Evolutionary conservation across 2,329 filamentous ascomycete genomes (phyloP), one percentile per base, ranked within the genome.

Genomic region (Sodiomyces alkalinus): DNA sequence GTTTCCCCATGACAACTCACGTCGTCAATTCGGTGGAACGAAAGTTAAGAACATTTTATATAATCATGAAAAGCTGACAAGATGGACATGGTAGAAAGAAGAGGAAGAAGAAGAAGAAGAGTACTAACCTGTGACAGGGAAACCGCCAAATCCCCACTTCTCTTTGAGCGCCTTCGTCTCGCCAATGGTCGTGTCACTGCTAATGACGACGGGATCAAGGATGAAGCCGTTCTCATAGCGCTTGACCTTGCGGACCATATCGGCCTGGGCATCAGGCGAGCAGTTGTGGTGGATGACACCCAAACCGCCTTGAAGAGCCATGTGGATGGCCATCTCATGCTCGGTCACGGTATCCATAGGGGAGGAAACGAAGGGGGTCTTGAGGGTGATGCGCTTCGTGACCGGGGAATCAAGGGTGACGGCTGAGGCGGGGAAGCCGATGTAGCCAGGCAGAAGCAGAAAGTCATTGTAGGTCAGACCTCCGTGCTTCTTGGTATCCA

Each of bases 281-380:
- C 90, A 98, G 67, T 98, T 98, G 72, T 98, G 90, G 67, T 98
- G 90, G 43, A 98, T 92, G 44, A 98, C 85, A 60, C 90, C 82
- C 12, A 92, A 65, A 47, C 82, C 82, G 45, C 82, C 82, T 49
- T 90, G 78, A 18, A 90, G 68, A 29, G 82, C 82, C 69, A 92
- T 93, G 62, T 94, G 82, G 46, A 98, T 96, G 40, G 90, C 92
- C 92, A 98, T 98, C 55, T 92, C 87, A 61, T 93, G 81, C 64
- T 98, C 90, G 23, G 92, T 98, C 52, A 98, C 90, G 7, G 90
- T 98, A 63, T 98, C 90, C 90, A 98, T 98, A 47, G 92, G 90
- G 21, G 90, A 96, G 26, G 90, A 98, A 40, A 96, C 73, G 48
- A 98, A 86, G 35, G 90, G 90, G 6, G 86, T 92, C 72, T 94